Evolutionary conservation across 2,329 filamentous ascomycete species (phyloP).

Genomic region (Chaetomiaceae sp.): DNA sequence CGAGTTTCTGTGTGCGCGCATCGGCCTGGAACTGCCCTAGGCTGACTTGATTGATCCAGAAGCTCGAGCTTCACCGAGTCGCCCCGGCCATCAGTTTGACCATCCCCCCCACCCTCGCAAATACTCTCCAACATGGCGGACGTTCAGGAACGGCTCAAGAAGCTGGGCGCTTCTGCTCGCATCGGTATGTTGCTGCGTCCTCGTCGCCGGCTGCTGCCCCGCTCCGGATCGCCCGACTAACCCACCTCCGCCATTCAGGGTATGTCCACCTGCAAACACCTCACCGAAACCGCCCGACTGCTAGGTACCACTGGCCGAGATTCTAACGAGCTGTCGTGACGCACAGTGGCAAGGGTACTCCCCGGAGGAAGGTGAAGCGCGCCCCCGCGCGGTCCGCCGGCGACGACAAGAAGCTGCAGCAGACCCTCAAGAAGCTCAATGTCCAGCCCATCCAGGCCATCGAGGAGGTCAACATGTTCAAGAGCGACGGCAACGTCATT

Average conservation of each 20-base stretch:
- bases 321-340: constrained; percentile 25
- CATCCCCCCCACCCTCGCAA: constrained; percentile 15
- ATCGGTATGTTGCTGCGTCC: constrained; percentile 55
- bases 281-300: no score
- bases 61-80: constrained; percentile 24
- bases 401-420: constrained; percentile 99
- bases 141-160: constrained; percentile 54
- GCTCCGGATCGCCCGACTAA: constrained; percentile 18
- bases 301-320: no score
- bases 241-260: constrained; percentile 23
- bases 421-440: constrained; percentile 97
- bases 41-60: constrained; percentile 19
- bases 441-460: constrained; percentile 99
- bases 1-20: constrained; percentile 5
- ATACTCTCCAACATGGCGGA: constrained; percentile 40
- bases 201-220: constrained; percentile 9
- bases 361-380: constrained; percentile 97
- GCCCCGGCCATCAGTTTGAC: constrained; percentile 8
- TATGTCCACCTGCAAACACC: constrained; percentile 25
- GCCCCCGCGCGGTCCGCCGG: constrained; percentile 85
- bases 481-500: constrained; percentile 99
- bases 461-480: constrained; percentile 99
- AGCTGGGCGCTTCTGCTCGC: constrained; percentile 49
- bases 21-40: constrained; percentile 12
- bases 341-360: constrained; percentile 87